A percentile compares a stretch with the other conserved stretches of the same genome.
Conservation (phyloP, 179 eudicot species). For the Vitellaria paradoxa region DNA sequence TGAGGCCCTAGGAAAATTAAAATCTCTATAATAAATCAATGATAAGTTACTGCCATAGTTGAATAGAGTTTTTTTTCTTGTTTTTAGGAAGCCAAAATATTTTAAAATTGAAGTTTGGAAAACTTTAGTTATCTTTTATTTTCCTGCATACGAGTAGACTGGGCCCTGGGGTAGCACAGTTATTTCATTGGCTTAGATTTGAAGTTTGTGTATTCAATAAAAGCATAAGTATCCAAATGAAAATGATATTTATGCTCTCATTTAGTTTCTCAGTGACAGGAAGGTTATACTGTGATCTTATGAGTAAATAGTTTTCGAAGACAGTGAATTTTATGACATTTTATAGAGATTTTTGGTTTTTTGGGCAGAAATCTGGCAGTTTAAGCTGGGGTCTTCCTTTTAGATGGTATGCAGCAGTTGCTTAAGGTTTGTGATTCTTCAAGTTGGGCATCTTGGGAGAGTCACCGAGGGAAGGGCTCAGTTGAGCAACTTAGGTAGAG, state of each 20-base stretch:
- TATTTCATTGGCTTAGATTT: background rate
- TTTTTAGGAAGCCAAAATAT: background rate
- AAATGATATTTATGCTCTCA: background rate
- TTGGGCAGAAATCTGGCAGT: constrained; percentile 16
- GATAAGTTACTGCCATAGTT: background rate
- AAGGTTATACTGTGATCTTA: background rate
- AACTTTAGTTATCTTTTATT: background rate
- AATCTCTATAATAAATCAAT: background rate
- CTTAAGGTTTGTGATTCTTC: constrained; percentile 45
- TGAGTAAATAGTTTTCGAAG: background rate
- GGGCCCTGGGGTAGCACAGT: background rate
- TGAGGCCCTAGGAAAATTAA: background rate
- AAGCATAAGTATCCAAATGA: background rate
- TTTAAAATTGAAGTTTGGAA: background rate
- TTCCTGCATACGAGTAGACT: background rate
- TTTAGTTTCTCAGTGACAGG: background rate
- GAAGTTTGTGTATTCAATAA: background rate
- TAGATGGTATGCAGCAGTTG: constrained; percentile 72
- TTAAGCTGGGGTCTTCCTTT: constrained; percentile 20
- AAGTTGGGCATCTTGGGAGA: constrained; percentile 37
- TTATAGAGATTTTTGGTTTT: constrained; percentile 1
- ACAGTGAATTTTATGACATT: background rate
- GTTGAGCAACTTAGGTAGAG: constrained; percentile 22
- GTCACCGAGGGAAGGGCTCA: constrained; percentile 32
- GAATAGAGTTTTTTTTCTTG: too few relatives aligned